Percentiles rank a stretch among this genome's conserved stretches.
Conservation (phyloP, 2,329 filamentous ascomycete genomes). For the Beauveria sp. region DNA sequence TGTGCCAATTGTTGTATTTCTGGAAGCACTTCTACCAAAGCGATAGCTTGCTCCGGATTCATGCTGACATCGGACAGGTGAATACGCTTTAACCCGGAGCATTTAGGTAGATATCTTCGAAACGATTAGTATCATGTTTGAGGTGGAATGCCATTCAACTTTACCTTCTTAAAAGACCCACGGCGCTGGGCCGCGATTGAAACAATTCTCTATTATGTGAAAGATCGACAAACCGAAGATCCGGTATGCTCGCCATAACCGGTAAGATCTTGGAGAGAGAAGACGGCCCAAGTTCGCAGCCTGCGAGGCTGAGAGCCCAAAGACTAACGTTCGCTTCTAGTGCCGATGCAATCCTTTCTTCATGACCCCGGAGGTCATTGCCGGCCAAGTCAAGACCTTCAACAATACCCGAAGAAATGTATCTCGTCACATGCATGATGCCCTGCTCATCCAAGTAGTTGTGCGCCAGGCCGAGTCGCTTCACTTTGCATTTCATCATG, state of each 20-base stretch:
- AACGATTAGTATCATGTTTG: neutral
- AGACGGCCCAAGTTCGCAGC: slow-evolving; percentile 70
- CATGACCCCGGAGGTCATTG: slow-evolving; percentile 59
- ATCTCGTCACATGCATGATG: slow-evolving; percentile 67
- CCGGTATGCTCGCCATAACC: slow-evolving; percentile 57
- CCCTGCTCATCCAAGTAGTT: slow-evolving; percentile 71
- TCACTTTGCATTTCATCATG: slow-evolving; percentile 67
- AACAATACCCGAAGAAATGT: slow-evolving; percentile 67
- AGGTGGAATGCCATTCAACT: slow-evolving; percentile 19
- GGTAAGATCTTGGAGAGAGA: slow-evolving; percentile 71
- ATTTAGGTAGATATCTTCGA: slow-evolving; percentile 64
- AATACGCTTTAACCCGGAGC: slow-evolving; percentile 70
- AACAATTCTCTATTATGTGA: slow-evolving; percentile 85
- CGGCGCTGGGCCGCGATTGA: slow-evolving; percentile 61
- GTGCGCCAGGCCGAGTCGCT: slow-evolving; percentile 72
- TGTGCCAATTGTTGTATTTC: slow-evolving; percentile 77
- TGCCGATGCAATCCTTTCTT: slow-evolving; percentile 44
- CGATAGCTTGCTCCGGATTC: slow-evolving; percentile 81
- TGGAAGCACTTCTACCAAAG: slow-evolving; percentile 80
- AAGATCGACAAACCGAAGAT: slow-evolving; percentile 83
- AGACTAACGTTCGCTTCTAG: slow-evolving; percentile 50
- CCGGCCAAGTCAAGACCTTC: slow-evolving; percentile 85
- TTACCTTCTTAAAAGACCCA: slow-evolving; percentile 67
- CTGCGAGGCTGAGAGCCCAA: slow-evolving; percentile 77
- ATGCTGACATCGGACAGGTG: slow-evolving; percentile 81